Evolutionary conservation across 2,329 filamentous ascomycete species (phyloP), one percentile per base, ranked within the genome.

Genomic region (Clarireedia hainanense): DNA sequence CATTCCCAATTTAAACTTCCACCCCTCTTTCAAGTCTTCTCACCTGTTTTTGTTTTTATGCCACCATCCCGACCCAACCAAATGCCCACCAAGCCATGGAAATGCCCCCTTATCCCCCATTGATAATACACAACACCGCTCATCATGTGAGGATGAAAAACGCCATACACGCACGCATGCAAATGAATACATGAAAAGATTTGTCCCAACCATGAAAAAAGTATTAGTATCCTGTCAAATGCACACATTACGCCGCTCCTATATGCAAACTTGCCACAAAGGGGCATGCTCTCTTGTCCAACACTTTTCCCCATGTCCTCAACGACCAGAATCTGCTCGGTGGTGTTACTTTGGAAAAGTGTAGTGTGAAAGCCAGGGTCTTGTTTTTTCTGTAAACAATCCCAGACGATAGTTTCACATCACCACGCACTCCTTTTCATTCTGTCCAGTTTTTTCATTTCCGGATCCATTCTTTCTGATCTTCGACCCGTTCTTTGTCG

Each of bases 381-480:
- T 47, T 20, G 15, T n/a, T 17, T 46, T 26, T 20, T 20, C 2
- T 7, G 14, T 27, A 23, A 10, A 4, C 6, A 40, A 26, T 5
- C 14, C 24, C 9, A 15, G 12, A 2, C 17, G 36, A 14, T 5
- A 24, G 1, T 23, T 36, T 62, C 58, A 67, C 65, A 67, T 67
- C 9, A 65, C 52, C 45, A 60, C 47, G 55, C 65, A 67, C 24
- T 67, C 64, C 47, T 65, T 66, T 7, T 63, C 64, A 39, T 52
- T 61, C 43, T 63, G 57, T 5, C 42, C 60, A 0, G 52, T 59
- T 50, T 64, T 64, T 30, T 65, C 63, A 30, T 62, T 62, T 26
- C 56, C 57, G 46, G 53, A 63, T 5, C 37, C 37, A 36, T 26
- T 59, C 42, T 66, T 68, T 59, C 66, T 68, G 30, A 63, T 60